These are phyloP conservation scores for Pueraria montana DNA, from an alignment of 306 rosid species.

Conservation along the genomic window DNA sequence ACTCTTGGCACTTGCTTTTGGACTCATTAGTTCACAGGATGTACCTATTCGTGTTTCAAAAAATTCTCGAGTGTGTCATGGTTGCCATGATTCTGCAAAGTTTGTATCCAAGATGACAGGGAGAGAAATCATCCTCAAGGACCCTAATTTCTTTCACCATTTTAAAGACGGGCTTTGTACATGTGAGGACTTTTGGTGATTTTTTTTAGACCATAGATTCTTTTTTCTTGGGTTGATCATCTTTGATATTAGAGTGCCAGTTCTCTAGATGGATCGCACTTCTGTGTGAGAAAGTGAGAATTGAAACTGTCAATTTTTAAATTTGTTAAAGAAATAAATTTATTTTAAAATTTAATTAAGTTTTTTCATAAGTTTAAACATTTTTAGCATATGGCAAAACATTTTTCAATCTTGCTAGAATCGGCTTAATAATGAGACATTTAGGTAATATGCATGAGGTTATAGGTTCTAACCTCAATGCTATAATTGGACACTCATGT, in stretches of 20 bases:
- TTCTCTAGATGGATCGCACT: neutral
- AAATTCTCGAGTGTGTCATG: constrained; percentile 66
- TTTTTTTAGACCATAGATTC: neutral
- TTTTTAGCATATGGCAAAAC: too few species aligned
- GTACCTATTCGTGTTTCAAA: constrained; percentile 64
- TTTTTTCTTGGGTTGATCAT: neutral
- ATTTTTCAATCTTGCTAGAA: too few species aligned
- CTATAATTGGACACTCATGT: too few species aligned
- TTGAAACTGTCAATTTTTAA: neutral
- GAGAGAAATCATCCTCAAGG: constrained; percentile 75
- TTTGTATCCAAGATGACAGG: constrained; percentile 55
- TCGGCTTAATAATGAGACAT: too few species aligned
- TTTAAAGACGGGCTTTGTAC: constrained; percentile 72
- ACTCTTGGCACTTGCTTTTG: constrained; percentile 74
- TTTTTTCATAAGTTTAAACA: too few species aligned
- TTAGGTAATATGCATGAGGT: too few species aligned
- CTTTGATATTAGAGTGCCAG: neutral
- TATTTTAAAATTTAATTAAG: too few species aligned
- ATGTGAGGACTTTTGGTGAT: constrained; percentile 66
- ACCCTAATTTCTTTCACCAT: constrained; percentile 72
- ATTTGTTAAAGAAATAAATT: too few species aligned
- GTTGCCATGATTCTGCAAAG: constrained; percentile 71
- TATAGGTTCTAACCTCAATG: too few species aligned
- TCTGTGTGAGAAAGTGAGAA: neutral
- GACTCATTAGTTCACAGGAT: constrained; percentile 63